Conservation (phyloP, 164 flowering plant genomes). For the Euptelea pleiosperma region DNA sequence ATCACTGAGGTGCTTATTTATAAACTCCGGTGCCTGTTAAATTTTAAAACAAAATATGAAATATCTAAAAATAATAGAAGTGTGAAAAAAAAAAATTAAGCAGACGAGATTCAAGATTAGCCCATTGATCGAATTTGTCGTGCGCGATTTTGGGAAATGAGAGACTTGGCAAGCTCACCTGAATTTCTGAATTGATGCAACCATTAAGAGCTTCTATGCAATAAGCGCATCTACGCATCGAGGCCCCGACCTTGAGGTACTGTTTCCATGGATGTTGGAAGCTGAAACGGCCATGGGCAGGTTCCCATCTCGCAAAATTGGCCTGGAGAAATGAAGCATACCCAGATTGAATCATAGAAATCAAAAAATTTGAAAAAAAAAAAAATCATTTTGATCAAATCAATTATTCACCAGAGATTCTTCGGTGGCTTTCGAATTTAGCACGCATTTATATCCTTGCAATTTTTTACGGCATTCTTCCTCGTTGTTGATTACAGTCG, state of each 20-base stretch:
- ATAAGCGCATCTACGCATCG: constrained; percentile 57
- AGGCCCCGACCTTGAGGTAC: constrained; percentile 59
- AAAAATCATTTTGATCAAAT: background rate
- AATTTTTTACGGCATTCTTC: constrained; percentile 23
- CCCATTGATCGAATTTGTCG: background rate
- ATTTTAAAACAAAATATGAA: background rate
- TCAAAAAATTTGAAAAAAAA: background rate
- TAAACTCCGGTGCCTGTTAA: constrained; percentile 35
- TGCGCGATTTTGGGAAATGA: background rate
- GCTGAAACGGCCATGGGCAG: constrained; percentile 71
- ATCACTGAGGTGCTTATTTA: constrained; percentile 38
- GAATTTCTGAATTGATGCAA: constrained; percentile 45
- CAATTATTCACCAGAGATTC: constrained; percentile 53
- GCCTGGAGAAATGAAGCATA: constrained; percentile 49
- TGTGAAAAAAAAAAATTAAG: background rate
- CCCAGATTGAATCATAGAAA: background rate
- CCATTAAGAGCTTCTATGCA: constrained; percentile 62
- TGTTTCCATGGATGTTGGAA: constrained; percentile 82
- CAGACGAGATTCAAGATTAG: background rate
- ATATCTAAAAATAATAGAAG: background rate
- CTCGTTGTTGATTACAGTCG: constrained; percentile 1
- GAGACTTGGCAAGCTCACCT: constrained; percentile 32
- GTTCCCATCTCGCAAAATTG: constrained; percentile 88
- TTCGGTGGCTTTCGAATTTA: constrained; percentile 62
- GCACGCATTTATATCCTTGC: constrained; percentile 59